phyloP scores from a whole-genome alignment of 1,139 yeast species.

The Blastobotrys arbuscula region DNA sequence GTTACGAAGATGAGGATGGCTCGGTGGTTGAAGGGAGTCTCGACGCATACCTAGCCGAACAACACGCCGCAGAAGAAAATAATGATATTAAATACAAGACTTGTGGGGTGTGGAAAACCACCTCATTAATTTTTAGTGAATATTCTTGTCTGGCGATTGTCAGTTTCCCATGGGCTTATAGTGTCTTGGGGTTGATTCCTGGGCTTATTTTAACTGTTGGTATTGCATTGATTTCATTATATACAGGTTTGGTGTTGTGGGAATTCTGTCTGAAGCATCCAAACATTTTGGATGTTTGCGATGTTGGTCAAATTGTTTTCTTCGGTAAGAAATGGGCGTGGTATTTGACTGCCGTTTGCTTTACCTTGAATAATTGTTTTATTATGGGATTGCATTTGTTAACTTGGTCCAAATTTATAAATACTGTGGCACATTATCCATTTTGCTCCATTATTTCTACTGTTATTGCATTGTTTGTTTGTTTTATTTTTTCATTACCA shows the following conservation, averaged over 20 bases:
- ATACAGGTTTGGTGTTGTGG: conserved; percentile 50
- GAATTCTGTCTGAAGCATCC: conserved; percentile 54
- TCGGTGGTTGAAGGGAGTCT: conserved; percentile 20
- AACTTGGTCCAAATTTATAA: conserved; percentile 55
- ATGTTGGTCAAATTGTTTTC: conserved; percentile 53
- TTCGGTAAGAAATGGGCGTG: conserved; percentile 50
- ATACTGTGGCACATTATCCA: conserved; percentile 49
- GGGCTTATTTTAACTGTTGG: conserved; percentile 51
- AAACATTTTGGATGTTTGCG: conserved; percentile 48
- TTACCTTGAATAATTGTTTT: conserved; percentile 49
- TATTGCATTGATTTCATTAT: conserved; percentile 47
- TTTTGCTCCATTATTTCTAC: conserved; percentile 49
- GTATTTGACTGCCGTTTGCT: conserved; percentile 53
- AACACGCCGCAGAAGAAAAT: conserved; percentile 29
- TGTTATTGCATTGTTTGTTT: conserved; percentile 44
- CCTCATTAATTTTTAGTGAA: conserved; percentile 54
- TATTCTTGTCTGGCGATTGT: conserved; percentile 58
- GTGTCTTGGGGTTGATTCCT: conserved; percentile 53
- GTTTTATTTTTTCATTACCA: conserved; percentile 49
- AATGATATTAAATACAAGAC: conserved; percentile 44
- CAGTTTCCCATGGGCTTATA: conserved; percentile 62
- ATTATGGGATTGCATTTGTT: conserved; percentile 56
- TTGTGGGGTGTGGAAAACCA: conserved; percentile 55
- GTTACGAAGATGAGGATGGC: conserved; percentile 1
- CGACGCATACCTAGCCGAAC: conserved; percentile 31